These are phyloP conservation scores for Coemansia sp. DNA, from an alignment of 192 early-diverging fungal genomes.

Conservation along the genomic window DNA sequence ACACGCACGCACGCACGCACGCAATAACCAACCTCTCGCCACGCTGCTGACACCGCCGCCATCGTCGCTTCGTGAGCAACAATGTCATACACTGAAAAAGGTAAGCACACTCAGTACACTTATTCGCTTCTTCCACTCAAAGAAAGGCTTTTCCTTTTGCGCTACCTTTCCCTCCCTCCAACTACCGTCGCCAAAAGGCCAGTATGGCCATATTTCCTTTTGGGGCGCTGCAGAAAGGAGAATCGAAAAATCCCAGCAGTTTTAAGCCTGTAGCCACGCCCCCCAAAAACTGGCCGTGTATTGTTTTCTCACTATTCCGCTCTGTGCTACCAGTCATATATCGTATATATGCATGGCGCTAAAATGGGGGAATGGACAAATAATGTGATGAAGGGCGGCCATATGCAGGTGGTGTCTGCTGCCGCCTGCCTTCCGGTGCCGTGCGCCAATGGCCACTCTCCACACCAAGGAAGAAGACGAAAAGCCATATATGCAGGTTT, in stretches of 20 bases:
- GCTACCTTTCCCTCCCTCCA: background rate
- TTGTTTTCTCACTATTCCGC: background rate
- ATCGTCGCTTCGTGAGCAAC: background rate
- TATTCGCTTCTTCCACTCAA: background rate
- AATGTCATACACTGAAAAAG: slow-evolving; percentile 45
- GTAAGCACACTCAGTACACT: slow-evolving; percentile 16
- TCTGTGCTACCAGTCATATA: slow-evolving; percentile 8
- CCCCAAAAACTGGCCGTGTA: too few species aligned
- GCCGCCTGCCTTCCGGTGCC: too few species aligned
- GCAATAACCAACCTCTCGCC: background rate
- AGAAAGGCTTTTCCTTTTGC: background rate
- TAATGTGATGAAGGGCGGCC: background rate
- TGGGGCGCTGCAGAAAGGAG: too few species aligned
- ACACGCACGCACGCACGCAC: background rate
- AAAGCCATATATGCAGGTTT: too few species aligned
- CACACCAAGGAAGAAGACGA: too few species aligned
- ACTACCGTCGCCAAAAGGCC: slow-evolving; percentile 7
- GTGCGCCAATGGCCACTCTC: too few species aligned
- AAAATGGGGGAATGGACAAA: background rate
- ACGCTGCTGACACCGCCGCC: background rate
- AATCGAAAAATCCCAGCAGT: background rate
- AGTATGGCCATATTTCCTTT: too few species aligned
- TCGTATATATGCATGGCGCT: slow-evolving; percentile 23
- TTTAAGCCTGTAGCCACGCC: background rate
- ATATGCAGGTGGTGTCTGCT: too few species aligned